Percentiles rank a stretch among this genome's conserved stretches.
phyloP scores from a whole-genome alignment of 768 basidiomycete species.

The Lactarius sp. region DNA sequence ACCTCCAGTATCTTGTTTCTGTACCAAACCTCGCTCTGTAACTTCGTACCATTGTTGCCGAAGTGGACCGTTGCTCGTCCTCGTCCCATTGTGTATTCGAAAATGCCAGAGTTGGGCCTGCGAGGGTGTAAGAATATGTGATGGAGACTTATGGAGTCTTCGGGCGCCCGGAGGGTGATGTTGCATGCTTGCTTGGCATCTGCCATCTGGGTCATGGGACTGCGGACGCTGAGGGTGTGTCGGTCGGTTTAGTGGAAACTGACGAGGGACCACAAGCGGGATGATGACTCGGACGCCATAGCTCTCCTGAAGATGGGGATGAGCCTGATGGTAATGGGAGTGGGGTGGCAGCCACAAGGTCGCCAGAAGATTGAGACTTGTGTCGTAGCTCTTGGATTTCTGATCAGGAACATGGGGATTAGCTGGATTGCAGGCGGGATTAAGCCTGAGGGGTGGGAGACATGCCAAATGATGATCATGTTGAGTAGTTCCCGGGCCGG shows the following conservation, averaged over 20 bases:
- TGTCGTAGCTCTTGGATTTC: slow-evolving; percentile 93
- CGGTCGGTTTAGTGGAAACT: slow-evolving; percentile 31
- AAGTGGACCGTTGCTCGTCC: slow-evolving; percentile 31
- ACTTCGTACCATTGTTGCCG: background rate
- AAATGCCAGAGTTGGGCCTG: slow-evolving; percentile 42
- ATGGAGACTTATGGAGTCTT: slow-evolving; percentile 83
- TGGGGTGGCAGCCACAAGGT: slow-evolving; percentile 50
- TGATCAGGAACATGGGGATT: slow-evolving; percentile 30
- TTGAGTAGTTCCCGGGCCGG: slow-evolving; percentile 68
- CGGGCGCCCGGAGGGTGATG: slow-evolving; percentile 63
- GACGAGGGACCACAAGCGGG: slow-evolving; percentile 26
- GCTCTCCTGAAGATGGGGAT: slow-evolving; percentile 23
- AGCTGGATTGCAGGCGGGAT: background rate
- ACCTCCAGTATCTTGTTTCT: background rate
- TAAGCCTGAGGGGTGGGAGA: background rate
- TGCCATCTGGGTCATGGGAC: slow-evolving; percentile 48
- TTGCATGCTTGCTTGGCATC: slow-evolving; percentile 39
- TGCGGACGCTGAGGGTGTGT: slow-evolving; percentile 41
- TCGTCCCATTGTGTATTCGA: slow-evolving; percentile 47
- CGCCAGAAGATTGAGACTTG: slow-evolving; percentile 63
- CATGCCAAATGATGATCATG: slow-evolving; percentile 76
- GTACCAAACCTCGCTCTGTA: background rate
- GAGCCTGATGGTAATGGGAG: slow-evolving; percentile 1
- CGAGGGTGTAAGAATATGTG: slow-evolving; percentile 66
- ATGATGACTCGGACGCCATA: slow-evolving; percentile 27